These are phyloP conservation scores for Fusarium sp. DNA, from an alignment of 2,329 filamentous ascomycete genomes.

Conservation along the genomic window DNA sequence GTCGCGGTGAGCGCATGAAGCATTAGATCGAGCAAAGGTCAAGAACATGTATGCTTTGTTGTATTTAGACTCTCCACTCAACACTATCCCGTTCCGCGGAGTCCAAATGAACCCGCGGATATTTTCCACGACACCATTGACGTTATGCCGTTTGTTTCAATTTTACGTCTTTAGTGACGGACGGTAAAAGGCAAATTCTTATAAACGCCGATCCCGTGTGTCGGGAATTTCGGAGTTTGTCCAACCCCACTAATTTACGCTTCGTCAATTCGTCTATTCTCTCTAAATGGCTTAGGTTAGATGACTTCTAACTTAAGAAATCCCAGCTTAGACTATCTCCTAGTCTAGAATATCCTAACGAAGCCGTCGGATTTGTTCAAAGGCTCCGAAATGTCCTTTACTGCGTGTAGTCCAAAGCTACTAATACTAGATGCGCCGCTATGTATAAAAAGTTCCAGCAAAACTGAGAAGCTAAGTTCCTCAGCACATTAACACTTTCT, in stretches of 20 bases:
- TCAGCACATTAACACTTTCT: background rate
- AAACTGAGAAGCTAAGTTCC: rapidly evolving
- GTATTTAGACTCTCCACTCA: background rate
- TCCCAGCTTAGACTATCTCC: background rate
- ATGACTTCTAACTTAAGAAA: background rate
- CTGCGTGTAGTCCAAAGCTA: background rate
- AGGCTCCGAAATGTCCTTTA: rapidly evolving
- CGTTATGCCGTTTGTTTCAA: background rate
- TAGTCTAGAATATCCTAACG: rapidly evolving
- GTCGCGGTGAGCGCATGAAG: conserved; percentile 26
- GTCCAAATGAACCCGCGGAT: rapidly evolving
- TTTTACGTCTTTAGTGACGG: background rate
- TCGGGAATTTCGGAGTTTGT: rapidly evolving
- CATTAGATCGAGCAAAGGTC: background rate
- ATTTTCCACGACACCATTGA: rapidly evolving
- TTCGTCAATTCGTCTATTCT: background rate
- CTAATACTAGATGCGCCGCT: background rate
- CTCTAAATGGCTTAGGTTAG: background rate
- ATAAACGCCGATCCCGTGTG: background rate
- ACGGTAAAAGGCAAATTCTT: rapidly evolving
- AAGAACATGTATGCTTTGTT: rapidly evolving
- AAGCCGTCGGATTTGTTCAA: background rate
- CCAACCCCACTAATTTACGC: background rate
- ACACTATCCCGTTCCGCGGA: background rate
- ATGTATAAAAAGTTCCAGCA: background rate